Conservation (phyloP, 306 rosid genomes). For the Quercus suber region DNA sequence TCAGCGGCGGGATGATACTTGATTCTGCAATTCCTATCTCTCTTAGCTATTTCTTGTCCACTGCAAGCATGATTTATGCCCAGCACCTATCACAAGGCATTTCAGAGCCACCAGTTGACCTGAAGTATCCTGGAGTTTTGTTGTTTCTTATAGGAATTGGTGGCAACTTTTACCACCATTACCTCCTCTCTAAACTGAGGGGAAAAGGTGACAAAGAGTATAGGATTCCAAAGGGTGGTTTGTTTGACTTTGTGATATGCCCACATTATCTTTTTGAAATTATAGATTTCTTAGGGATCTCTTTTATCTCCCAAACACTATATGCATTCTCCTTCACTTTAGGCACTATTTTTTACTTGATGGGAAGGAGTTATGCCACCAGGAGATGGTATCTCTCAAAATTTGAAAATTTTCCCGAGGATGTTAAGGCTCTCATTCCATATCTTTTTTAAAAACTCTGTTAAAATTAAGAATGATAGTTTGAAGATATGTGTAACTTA, state of each 20-base stretch:
- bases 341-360: constrained; percentile 52
- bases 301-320: constrained; percentile 51
- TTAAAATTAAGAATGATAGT: not conserved
- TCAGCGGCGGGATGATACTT: constrained; percentile 56
- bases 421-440: constrained; percentile 71
- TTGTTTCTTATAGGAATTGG: constrained; percentile 53
- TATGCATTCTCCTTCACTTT: constrained; percentile 42
- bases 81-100: constrained; percentile 54
- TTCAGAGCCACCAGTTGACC: constrained; percentile 52
- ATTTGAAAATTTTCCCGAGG: constrained; percentile 62
- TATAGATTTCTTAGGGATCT: constrained; percentile 18
- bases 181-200: constrained; percentile 57
- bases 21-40: constrained; percentile 47
- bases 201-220: constrained; percentile 56
- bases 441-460: constrained; percentile 36
- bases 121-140: constrained; percentile 43
- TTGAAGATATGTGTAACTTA: not conserved
- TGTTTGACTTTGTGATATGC: constrained; percentile 63
- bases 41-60: constrained; percentile 44
- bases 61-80: constrained; percentile 52
- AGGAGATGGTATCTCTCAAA: constrained; percentile 72
- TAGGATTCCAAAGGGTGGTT: constrained; percentile 78
- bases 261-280: constrained; percentile 87
- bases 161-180: constrained; percentile 91
- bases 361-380: constrained; percentile 75